Percentiles rank a stretch among this genome's conserved stretches.
phyloP scores from a whole-genome alignment of 176 grass and related monocot species.

The Aegilops umbellulata region DNA sequence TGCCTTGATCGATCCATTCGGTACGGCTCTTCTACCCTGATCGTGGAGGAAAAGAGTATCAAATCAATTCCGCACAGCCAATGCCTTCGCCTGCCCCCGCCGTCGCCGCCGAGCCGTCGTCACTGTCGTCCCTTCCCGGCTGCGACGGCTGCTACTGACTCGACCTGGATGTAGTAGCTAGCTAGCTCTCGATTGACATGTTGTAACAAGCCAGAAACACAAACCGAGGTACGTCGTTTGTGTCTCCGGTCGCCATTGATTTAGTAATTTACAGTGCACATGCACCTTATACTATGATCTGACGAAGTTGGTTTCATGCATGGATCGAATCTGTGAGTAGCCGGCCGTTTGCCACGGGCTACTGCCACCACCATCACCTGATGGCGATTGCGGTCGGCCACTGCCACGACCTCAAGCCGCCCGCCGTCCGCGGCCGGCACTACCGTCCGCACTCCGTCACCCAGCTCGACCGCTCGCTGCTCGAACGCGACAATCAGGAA shows the following conservation, averaged over 20 bases:
- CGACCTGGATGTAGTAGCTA: conserved; percentile 40
- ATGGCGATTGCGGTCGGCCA: conserved; percentile 66
- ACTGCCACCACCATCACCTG: background rate
- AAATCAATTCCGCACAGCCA: background rate
- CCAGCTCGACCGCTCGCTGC: conserved; percentile 34
- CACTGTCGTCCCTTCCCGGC: conserved; percentile 1
- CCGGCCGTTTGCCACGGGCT: conserved; percentile 16
- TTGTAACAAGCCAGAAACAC: conserved; percentile 18
- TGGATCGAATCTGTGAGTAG: background rate
- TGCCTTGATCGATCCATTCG: conserved; percentile 1
- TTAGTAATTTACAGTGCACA: background rate
- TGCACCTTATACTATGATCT: background rate
- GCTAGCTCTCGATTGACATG: conserved; percentile 25
- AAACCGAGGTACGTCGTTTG: conserved; percentile 26
- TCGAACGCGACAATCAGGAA: conserved; percentile 31
- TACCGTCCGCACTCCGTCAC: conserved; percentile 68
- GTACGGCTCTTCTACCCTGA: background rate
- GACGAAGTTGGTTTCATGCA: background rate
- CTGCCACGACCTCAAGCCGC: conserved; percentile 53
- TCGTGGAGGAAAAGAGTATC: background rate
- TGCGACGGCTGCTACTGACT: conserved; percentile 6
- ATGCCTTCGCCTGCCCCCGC: conserved; percentile 38
- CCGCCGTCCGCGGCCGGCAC: conserved; percentile 34
- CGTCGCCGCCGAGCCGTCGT: background rate
- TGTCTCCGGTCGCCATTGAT: background rate